Evolutionary conservation across 768 basidiomycete genomes (phyloP), one percentile per base, ranked within the genome.

Genomic region (Boletus tylopilopsis): DNA sequence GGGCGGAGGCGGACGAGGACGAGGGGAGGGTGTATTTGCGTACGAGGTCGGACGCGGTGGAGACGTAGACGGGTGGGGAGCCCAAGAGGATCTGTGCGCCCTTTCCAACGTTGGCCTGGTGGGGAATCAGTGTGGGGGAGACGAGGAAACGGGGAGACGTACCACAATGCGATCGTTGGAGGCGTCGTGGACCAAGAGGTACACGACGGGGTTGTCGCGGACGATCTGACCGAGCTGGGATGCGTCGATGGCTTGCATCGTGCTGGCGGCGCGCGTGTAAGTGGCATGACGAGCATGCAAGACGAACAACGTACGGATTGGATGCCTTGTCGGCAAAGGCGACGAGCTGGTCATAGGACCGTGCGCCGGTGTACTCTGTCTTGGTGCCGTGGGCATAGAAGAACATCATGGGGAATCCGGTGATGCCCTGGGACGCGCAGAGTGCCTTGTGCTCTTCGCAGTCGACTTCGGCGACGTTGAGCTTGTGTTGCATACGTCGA

Each of bases 391-490:
- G 64, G 12, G 76, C 76, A 23, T 80, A 89, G 73, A 87, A 87
- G 36, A 81, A 69, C 35, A 98, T 71, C 42, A 86, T 90, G 1
- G 95, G 95, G 67, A 90, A 99, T 2, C 91, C 93, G 24, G 76
- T 64, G 16, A 99, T 76, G 3, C 75, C 77, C 48, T 92, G 75
- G 12, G 69, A 59, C 38, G 74, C 71, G 68, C 95, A 99, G 6
- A 94, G 62, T 0, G 74, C 66, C 35, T 74, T 71, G 58, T 94
- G 72, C 1, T 74, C 80, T 16, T 97, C 95, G 61, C 95, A 99
- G 62, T 99, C 81, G 13, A 99, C 85, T 53, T 95, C 84, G 3
- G 84, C 93, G 9, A 99, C 71, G 33, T 80, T 86, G 25, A 94
- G 72, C 41, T 82, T 83, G 52, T 76, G 72, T 56, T 85, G 78